These are phyloP conservation scores for Dictyostelium brefeldianum DNA, from an alignment of 78 protist genomes.

Conservation along the genomic window DNA sequence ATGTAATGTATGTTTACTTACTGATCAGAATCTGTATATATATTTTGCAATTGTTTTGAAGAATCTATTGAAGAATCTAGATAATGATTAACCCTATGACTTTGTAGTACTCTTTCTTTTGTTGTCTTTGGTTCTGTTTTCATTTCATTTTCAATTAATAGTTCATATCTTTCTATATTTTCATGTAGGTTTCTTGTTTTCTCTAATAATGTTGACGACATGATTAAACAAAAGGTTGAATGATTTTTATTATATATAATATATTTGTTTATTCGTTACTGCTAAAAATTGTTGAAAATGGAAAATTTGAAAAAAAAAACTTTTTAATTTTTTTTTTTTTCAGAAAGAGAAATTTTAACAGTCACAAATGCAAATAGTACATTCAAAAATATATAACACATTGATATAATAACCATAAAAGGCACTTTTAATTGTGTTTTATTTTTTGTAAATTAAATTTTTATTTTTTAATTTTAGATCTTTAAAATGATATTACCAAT, in stretches of 20 bases:
- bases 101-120: slow-evolving; percentile 66
- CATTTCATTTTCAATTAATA: slow-evolving; percentile 58
- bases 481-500: too few species aligned
- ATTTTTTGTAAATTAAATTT: too few species aligned
- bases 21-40: slow-evolving; percentile 83
- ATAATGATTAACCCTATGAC: slow-evolving; percentile 75
- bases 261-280: neutral
- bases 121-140: slow-evolving; percentile 36
- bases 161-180: slow-evolving; percentile 66
- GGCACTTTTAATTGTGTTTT: too few species aligned
- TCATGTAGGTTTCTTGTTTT: slow-evolving; percentile 81
- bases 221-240: too few species aligned
- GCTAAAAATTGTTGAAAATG: neutral
- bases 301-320: too few species aligned
- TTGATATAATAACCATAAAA: too few species aligned
- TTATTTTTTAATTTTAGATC: too few species aligned
- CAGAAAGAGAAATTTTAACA: too few species aligned
- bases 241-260: neutral
- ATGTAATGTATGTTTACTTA: neutral
- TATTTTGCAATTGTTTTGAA: slow-evolving; percentile 45
- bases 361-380: too few species aligned
- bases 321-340: too few species aligned
- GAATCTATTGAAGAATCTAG: slow-evolving; percentile 51
- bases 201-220: slow-evolving; percentile 77
- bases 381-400: too few species aligned